Percentiles rank a stretch among this genome's conserved stretches.
Conservation (phyloP, 2,329 filamentous ascomycete genomes). For the Bimuria novae-zelandiae region DNA sequence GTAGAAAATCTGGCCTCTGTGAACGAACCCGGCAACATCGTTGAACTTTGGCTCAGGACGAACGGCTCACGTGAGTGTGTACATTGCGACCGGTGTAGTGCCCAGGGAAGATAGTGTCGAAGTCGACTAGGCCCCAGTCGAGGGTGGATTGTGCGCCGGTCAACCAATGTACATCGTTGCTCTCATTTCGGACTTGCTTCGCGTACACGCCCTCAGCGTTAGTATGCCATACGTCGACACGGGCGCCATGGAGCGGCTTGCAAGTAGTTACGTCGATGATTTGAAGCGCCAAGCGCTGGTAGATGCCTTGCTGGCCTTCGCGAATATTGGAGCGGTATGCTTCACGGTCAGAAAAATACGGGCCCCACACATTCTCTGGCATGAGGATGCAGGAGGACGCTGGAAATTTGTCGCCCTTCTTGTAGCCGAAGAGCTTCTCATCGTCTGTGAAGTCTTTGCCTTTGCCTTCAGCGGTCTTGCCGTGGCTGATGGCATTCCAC, state of each 20-base stretch:
- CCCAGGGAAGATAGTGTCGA: conserved; percentile 53
- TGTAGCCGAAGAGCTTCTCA: conserved; percentile 3
- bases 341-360: conserved; percentile 51
- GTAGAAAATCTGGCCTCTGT: conserved; percentile 43
- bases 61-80: conserved; percentile 36
- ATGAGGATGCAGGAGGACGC: conserved; percentile 19
- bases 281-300: conserved; percentile 54
- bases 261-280: conserved; percentile 57
- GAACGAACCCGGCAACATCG: conserved; percentile 27
- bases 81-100: conserved; percentile 30
- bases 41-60: conserved; percentile 13
- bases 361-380: conserved; percentile 23
- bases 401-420: not conserved
- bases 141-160: conserved; percentile 53
- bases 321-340: conserved; percentile 53
- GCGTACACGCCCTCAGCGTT: conserved; percentile 30
- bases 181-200: not conserved
- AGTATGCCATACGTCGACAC: conserved; percentile 56
- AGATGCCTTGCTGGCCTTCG: conserved; percentile 52
- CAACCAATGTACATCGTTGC: conserved; percentile 24
- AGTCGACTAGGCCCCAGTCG: conserved; percentile 51
- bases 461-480: not conserved
- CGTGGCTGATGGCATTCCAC: conserved; percentile 1
- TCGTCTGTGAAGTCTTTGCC: not conserved
- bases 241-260: conserved; percentile 51